Conservation (phyloP, 2,329 filamentous ascomycete species). For the Phaeoacremonium minimum region DNA sequence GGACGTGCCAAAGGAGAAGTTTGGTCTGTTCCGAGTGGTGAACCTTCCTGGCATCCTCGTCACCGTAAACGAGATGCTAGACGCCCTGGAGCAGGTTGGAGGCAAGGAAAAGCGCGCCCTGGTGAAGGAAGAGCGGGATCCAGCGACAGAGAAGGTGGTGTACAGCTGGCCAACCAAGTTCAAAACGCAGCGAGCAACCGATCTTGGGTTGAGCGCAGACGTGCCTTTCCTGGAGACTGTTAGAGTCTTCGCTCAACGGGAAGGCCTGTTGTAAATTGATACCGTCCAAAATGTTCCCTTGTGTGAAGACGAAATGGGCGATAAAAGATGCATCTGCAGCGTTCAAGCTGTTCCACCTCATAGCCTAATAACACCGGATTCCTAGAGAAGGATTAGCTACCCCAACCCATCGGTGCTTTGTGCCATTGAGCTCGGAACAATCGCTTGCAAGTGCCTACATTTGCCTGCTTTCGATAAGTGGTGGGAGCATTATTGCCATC, state of each 20-base stretch:
- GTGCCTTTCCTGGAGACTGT: slow-evolving; percentile 27
- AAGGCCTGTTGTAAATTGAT: too few species aligned
- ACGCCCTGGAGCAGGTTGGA: slow-evolving; percentile 43
- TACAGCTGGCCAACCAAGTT: slow-evolving; percentile 50
- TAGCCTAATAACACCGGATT: too few species aligned
- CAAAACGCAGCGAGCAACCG: slow-evolving; percentile 44
- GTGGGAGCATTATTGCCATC: too few species aligned
- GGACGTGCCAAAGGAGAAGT: slow-evolving; percentile 28
- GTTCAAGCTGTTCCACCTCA: too few species aligned
- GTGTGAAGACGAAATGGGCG: too few species aligned
- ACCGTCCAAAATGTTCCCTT: too few species aligned
- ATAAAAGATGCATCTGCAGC: too few species aligned
- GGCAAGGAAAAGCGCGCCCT: slow-evolving; percentile 36
- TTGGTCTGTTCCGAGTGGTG: slow-evolving; percentile 39
- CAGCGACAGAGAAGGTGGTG: slow-evolving; percentile 42
- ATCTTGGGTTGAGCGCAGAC: slow-evolving; percentile 47
- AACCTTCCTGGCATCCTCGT: slow-evolving; percentile 49
- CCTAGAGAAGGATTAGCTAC: too few species aligned
- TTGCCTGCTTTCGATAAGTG: too few species aligned
- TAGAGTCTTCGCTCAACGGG: slow-evolving; percentile 12
- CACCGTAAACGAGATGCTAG: slow-evolving; percentile 46
- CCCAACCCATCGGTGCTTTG: too few species aligned
- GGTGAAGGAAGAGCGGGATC: slow-evolving; percentile 43
- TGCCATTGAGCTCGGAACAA: too few species aligned
- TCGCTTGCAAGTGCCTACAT: too few species aligned